Percentiles rank a stretch among this genome's conserved stretches.
These are phyloP conservation scores for Irpex rosettiformis DNA, from an alignment of 1,284 basidiomycete species.

Conservation along the genomic window DNA sequence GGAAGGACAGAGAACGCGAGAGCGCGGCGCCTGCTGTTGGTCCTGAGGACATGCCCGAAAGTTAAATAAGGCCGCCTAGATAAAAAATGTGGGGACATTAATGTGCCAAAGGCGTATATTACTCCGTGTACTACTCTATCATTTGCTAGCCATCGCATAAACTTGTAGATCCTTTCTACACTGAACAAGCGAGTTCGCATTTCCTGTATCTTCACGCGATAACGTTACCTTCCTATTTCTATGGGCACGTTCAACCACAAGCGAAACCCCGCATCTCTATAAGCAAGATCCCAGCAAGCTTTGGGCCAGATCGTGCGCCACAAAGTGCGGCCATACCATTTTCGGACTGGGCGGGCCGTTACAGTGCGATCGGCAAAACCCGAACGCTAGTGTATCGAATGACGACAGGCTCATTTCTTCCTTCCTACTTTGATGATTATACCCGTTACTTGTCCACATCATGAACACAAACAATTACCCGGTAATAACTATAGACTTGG, in stretches of 20 bases:
- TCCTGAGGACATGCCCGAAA: slow-evolving; percentile 49
- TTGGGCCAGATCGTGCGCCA: background rate
- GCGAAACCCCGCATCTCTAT: too few species aligned
- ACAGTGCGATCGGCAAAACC: background rate
- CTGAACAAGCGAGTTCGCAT: too few species aligned
- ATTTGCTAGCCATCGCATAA: background rate
- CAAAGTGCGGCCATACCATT: background rate
- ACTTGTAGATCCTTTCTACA: background rate
- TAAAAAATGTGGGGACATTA: background rate
- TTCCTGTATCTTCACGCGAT: too few species aligned
- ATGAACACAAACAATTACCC: slow-evolving; percentile 28
- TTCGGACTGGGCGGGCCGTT: background rate
- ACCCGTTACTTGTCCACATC: background rate
- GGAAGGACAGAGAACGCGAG: slow-evolving; percentile 60
- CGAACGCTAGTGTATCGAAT: background rate
- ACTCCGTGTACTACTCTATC: background rate
- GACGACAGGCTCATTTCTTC: background rate
- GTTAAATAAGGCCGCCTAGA: background rate
- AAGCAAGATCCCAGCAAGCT: background rate
- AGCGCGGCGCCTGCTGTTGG: slow-evolving; percentile 30
- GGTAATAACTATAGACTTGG: slow-evolving; percentile 34
- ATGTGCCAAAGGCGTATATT: background rate
- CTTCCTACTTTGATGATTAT: background rate
- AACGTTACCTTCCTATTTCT: too few species aligned
- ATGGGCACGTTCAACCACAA: too few species aligned